Evolutionary conservation across 2,329 filamentous ascomycete genomes (phyloP).

Genomic region (Penicillium expansum): DNA sequence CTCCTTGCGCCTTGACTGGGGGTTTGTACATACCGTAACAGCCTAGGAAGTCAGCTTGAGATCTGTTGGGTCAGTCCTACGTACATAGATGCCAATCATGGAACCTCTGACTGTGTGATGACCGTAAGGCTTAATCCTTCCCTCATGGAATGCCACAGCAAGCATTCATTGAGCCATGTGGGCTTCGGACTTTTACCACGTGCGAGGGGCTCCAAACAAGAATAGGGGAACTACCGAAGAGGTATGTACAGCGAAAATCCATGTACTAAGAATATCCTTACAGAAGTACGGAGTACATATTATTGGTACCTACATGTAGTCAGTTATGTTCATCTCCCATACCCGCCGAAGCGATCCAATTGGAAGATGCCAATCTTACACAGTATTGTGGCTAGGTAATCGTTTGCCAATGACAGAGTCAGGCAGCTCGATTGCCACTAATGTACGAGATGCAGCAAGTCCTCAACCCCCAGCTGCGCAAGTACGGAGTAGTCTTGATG

Average conservation of each 20-base stretch:
- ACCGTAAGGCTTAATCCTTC: neutral
- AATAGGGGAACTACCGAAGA: neutral
- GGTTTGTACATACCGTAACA: neutral
- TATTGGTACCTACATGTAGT: neutral
- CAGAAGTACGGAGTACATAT: neutral
- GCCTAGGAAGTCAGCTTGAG: neutral
- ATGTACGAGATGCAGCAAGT: slow-evolving; percentile 8
- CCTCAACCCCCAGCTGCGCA: neutral
- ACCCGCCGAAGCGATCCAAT: neutral
- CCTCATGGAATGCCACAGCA: neutral
- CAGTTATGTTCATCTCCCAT: neutral
- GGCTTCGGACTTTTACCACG: neutral
- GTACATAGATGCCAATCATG: neutral
- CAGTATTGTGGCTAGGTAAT: neutral
- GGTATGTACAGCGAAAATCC: neutral
- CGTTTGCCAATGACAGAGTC: slow-evolving; percentile 1
- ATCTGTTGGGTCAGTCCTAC: neutral
- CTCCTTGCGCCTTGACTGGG: neutral
- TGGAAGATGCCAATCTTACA: neutral
- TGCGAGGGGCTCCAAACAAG: neutral
- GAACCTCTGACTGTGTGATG: neutral
- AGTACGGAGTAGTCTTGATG: slow-evolving; percentile 18
- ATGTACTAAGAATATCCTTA: neutral
- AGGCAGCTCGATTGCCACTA: neutral
- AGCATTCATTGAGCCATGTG: slow-evolving; percentile 3